Evolutionary conservation across 2,329 filamentous ascomycete species (phyloP), one percentile per base, ranked within the genome.

Genomic region (Microcera coccophila): DNA sequence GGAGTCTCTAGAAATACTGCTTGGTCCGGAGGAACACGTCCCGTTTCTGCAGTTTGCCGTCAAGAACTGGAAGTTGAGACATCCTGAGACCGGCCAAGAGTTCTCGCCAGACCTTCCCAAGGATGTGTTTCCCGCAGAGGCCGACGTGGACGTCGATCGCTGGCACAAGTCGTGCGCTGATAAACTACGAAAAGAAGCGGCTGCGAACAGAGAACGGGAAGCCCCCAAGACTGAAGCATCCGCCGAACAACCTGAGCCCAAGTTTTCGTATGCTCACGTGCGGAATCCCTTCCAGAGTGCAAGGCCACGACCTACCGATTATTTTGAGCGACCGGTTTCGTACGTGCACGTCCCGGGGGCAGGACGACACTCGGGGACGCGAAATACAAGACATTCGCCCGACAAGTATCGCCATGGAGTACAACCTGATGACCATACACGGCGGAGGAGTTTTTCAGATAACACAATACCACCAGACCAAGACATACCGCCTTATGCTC

Each of bases 1-100:
- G 91, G 85, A 95, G 70, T 89, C 87, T 0, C 86, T 97, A 42
- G 89, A 97, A 68, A 77, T 95, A 17, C 72, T 97, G 26, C 77
- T 97, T 2, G 87, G 84, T 2, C 93, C 93, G 0, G 85, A 93
- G 54, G 87, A 94, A 57, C 90, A 97, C 68, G 85, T 90, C 1
- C 81, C 81, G 0, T 91, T 90, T 56, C 66, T 98, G 18, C 88
- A 93, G 57, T 83, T 80, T 57, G 88, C 90, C 1, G 85, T 95
- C 3, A 76, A 77, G 47, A 74, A 85, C 50, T 96, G 90, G 78
- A 75, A 81, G 26, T 75, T 97, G 45, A 79, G 77, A 46, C 81
- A 94, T 57, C 85, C 85, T 0, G 78, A 81, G 33, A 89, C 90
- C 0, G 82, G 85, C 31, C 78, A 82, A 43, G 71, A 71, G 24